Conservation (phyloP, 2,329 filamentous ascomycete species). For the Talaromyces rugulosus region DNA sequence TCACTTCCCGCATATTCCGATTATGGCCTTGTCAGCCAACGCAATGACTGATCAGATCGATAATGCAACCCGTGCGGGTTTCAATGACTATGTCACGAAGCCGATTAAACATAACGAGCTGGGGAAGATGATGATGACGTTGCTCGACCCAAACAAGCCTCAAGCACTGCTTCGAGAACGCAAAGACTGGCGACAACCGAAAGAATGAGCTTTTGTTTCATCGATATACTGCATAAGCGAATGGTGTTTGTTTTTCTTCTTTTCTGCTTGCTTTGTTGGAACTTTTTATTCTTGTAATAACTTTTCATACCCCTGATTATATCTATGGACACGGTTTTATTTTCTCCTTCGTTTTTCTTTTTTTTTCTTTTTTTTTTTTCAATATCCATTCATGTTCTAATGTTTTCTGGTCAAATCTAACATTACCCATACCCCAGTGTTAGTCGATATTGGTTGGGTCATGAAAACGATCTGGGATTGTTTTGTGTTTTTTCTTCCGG, state of each 20-base stretch:
- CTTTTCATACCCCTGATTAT: neutral
- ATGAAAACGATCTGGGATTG: neutral
- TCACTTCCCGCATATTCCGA: conserved; percentile 44
- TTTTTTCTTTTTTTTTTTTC: neutral
- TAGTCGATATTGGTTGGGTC: neutral
- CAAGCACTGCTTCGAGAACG: conserved; percentile 41
- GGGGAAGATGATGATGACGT: conserved; percentile 47
- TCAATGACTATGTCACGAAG: conserved; percentile 49
- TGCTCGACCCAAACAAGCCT: conserved; percentile 40
- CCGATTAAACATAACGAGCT: conserved; percentile 48
- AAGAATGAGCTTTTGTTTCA: neutral
- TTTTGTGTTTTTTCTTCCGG: neutral
- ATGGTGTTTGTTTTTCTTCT: neutral
- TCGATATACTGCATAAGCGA: neutral
- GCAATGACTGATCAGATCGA: conserved; percentile 49
- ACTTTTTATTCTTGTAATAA: neutral
- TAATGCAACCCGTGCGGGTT: conserved; percentile 43
- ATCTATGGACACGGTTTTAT: neutral
- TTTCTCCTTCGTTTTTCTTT: neutral
- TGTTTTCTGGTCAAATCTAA: neutral
- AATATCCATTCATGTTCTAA: neutral
- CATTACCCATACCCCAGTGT: neutral
- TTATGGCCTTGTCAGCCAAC: conserved; percentile 48
- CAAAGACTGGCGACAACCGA: conserved; percentile 13
- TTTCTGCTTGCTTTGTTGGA: neutral